Conservation (phyloP, 345 rosid species). For the Aethionema arabicum region DNA sequence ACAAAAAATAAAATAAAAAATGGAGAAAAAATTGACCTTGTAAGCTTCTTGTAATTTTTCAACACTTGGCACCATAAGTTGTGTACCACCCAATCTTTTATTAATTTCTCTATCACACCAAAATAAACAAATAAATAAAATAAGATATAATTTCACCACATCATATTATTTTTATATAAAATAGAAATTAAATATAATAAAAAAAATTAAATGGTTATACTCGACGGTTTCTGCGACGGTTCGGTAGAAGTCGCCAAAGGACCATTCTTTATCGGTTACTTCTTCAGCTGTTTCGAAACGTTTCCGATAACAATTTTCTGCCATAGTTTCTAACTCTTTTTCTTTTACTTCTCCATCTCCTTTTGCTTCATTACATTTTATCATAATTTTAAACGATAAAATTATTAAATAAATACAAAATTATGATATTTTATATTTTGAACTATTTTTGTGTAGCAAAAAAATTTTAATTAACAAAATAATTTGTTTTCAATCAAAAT, state of each 20-base stretch:
- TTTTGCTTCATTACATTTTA: conserved; percentile 31
- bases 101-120: conserved; percentile 53
- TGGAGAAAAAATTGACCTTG: conserved; percentile 33
- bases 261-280: conserved; percentile 12
- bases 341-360: conserved; percentile 45
- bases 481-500: no score
- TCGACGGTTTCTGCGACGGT: conserved; percentile 58
- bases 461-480: no score
- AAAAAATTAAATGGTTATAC: conserved; percentile 31
- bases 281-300: conserved; percentile 25
- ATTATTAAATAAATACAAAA: no score
- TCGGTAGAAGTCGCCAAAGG: conserved; percentile 44
- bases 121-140: neutral
- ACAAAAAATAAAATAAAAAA: neutral
- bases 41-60: conserved; percentile 40
- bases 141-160: neutral
- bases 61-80: conserved; percentile 56
- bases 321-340: conserved; percentile 42
- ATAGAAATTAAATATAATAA: neutral
- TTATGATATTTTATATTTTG: no score
- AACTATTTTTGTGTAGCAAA: no score
- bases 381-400: no score
- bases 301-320: conserved; percentile 43
- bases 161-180: neutral
- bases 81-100: conserved; percentile 60